Percentiles rank a stretch among this genome's conserved stretches.
phyloP scores from a whole-genome alignment of 768 basidiomycete genomes.

The Cubamyces sp. region DNA sequence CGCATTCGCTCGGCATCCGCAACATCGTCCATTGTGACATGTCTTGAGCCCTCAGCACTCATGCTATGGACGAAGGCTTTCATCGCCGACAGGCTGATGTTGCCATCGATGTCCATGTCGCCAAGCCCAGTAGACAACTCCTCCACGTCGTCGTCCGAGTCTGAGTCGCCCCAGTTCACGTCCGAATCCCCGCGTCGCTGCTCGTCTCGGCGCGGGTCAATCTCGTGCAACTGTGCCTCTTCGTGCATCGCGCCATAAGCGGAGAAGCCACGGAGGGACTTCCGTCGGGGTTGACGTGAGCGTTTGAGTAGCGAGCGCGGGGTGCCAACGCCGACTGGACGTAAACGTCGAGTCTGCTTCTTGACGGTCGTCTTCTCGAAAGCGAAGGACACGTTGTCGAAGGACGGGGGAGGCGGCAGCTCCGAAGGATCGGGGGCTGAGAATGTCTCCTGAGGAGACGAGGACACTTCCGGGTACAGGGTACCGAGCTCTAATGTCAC shows the following conservation, averaged over 20 bases:
- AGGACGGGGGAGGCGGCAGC: slow-evolving; percentile 27
- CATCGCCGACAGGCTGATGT: slow-evolving; percentile 53
- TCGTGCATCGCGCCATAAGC: slow-evolving; percentile 57
- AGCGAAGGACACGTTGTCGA: slow-evolving; percentile 42
- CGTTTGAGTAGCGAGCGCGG: slow-evolving; percentile 35
- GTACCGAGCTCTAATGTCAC: slow-evolving; percentile 9
- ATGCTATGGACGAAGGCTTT: slow-evolving; percentile 54
- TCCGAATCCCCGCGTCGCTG: slow-evolving; percentile 68
- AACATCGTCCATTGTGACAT: slow-evolving; percentile 70
- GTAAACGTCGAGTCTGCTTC: slow-evolving; percentile 37
- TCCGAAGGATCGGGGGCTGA: slow-evolving; percentile 10
- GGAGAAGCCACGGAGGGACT: slow-evolving; percentile 41
- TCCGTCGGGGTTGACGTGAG: slow-evolving; percentile 30
- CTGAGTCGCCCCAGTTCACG: slow-evolving; percentile 59
- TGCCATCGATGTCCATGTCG: slow-evolving; percentile 69
- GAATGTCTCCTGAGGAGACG: background rate
- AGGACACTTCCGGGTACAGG: slow-evolving; percentile 2
- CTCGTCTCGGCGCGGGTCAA: slow-evolving; percentile 49
- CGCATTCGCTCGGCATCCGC: slow-evolving; percentile 54
- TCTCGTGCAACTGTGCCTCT: slow-evolving; percentile 52
- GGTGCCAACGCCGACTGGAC: slow-evolving; percentile 33
- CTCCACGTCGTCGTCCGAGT: slow-evolving; percentile 40
- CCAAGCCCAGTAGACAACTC: slow-evolving; percentile 43
- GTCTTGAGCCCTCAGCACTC: slow-evolving; percentile 48
- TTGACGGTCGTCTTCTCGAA: slow-evolving; percentile 36